phyloP scores from a whole-genome alignment of 2,329 filamentous ascomycete species.

The Colletotrichum melonis region DNA sequence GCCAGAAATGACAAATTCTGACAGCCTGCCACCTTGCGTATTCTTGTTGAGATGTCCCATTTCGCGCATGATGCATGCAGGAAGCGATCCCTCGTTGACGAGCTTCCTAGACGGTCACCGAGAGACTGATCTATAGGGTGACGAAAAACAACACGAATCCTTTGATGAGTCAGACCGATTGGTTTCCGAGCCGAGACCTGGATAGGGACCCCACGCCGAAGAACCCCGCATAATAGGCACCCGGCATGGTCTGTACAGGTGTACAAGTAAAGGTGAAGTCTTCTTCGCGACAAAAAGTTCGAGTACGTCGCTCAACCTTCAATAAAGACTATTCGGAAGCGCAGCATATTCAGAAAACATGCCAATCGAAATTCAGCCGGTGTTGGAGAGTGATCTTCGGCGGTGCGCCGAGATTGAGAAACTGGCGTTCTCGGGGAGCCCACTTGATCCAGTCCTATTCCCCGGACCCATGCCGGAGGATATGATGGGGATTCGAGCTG shows the following conservation, averaged over 20 bases:
- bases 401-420: constrained; percentile 33
- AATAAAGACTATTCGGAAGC: background rate
- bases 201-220: background rate
- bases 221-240: background rate
- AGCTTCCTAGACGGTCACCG: constrained; percentile 16
- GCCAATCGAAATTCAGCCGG: constrained; percentile 32
- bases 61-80: background rate
- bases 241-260: background rate
- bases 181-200: background rate
- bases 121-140: background rate
- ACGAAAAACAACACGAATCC: background rate
- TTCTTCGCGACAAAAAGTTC: background rate
- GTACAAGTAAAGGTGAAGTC: background rate
- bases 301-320: background rate
- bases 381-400: constrained; percentile 24
- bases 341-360: background rate
- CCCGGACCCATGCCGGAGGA: constrained; percentile 44
- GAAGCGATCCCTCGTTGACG: background rate
- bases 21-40: background rate
- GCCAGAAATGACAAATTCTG: constrained; percentile 20
- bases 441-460: constrained; percentile 37
- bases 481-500: constrained; percentile 38
- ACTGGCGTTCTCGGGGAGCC: constrained; percentile 19
- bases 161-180: constrained; percentile 28
- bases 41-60: background rate